Evolutionary conservation across 192 early-diverging fungal species (phyloP).

Genomic region (Entomortierella beljakovae): DNA sequence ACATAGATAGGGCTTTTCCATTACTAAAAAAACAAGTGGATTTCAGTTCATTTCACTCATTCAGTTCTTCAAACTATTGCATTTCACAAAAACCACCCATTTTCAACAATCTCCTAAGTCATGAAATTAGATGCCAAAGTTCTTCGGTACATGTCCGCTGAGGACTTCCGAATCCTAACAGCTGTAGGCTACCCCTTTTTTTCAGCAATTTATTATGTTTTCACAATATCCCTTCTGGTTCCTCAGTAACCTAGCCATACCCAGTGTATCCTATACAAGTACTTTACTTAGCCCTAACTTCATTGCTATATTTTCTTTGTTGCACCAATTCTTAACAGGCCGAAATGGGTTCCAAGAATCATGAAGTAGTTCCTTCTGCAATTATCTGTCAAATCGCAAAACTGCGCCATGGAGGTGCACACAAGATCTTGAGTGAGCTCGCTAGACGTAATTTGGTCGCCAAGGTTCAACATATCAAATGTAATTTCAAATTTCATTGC

Average conservation of each 20-base stretch:
- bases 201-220: not conserved
- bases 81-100: not conserved
- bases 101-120: slow-evolving; percentile 8
- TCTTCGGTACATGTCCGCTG: slow-evolving; percentile 91
- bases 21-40: too few species aligned
- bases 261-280: too few species aligned
- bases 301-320: not conserved
- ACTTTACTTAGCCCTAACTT: too few species aligned
- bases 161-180: slow-evolving; percentile 96
- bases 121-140: slow-evolving; percentile 98
- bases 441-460: slow-evolving; percentile 93
- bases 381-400: slow-evolving; percentile 96
- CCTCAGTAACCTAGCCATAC: too few species aligned
- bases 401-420: slow-evolving; percentile 85
- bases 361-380: slow-evolving; percentile 95
- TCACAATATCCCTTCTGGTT: too few species aligned
- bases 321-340: slow-evolving; percentile 57
- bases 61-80: not conserved
- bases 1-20: not conserved
- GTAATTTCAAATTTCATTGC: slow-evolving; percentile 56
- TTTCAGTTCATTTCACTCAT: slow-evolving; percentile 16
- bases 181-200: slow-evolving; percentile 67
- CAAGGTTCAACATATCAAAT: slow-evolving; percentile 84
- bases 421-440: slow-evolving; percentile 87
- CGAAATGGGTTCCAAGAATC: slow-evolving; percentile 98